These are phyloP conservation scores for Colletotrichum truncatum DNA, from an alignment of 2,329 filamentous ascomycete genomes.

Conservation along the genomic window DNA sequence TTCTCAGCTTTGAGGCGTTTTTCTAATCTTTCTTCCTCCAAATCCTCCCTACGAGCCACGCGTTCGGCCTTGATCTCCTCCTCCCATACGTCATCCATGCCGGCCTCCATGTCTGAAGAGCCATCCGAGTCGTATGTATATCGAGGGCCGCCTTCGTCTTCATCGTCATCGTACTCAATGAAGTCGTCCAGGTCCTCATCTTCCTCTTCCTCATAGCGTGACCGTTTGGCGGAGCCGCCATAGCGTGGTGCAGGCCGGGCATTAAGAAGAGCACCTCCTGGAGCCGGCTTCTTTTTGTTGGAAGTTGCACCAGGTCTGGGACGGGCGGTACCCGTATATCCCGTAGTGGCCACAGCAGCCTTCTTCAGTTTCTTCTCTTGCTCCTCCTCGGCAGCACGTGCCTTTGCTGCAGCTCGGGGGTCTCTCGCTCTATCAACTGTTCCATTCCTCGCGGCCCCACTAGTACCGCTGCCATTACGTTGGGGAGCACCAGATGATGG, in stretches of 20 bases:
- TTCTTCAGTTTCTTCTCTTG: slow-evolving; percentile 69
- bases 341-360: slow-evolving; percentile 68
- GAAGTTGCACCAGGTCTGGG: slow-evolving; percentile 56
- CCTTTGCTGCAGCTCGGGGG: slow-evolving; percentile 33
- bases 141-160: slow-evolving; percentile 44
- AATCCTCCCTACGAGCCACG: slow-evolving; percentile 74
- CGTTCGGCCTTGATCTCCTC: slow-evolving; percentile 73
- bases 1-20: slow-evolving; percentile 70
- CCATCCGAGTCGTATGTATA: slow-evolving; percentile 70
- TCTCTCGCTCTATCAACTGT: slow-evolving; percentile 31
- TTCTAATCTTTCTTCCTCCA: slow-evolving; percentile 70
- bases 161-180: slow-evolving; percentile 68
- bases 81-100: slow-evolving; percentile 75
- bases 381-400: slow-evolving; percentile 40
- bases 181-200: slow-evolving; percentile 71
- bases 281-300: slow-evolving; percentile 42
- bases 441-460: slow-evolving; percentile 35
- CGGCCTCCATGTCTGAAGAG: slow-evolving; percentile 83
- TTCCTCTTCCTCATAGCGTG: slow-evolving; percentile 66
- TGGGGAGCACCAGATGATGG: slow-evolving; percentile 1
- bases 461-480: slow-evolving; percentile 20
- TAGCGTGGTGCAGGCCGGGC: slow-evolving; percentile 29
- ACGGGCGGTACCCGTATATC: slow-evolving; percentile 72
- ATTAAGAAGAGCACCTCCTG: slow-evolving; percentile 53
- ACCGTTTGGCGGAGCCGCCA: slow-evolving; percentile 40